phyloP scores from a whole-genome alignment of 495 filamentous ascomycete genomes.

The Xylona heveae region DNA sequence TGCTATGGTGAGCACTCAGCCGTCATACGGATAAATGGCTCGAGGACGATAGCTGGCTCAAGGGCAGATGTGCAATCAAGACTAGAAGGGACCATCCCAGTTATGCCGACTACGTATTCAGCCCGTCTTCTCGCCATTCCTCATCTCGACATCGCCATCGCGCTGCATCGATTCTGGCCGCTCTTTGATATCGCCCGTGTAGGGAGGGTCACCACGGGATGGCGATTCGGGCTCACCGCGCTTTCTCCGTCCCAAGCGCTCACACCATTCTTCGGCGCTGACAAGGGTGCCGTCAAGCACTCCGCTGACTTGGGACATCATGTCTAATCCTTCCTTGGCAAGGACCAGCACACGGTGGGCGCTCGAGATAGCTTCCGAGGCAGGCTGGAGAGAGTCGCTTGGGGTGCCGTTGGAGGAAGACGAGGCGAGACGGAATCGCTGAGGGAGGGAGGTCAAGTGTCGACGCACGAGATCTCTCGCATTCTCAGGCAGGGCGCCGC shows the following conservation, averaged over 20 bases:
- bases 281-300: slow-evolving; percentile 68
- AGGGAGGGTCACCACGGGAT: too few species aligned
- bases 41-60: too few species aligned
- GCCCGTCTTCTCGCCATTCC: too few species aligned
- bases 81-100: too few species aligned
- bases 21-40: too few species aligned
- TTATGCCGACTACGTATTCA: too few species aligned
- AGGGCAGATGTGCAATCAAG: too few species aligned
- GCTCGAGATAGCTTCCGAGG: slow-evolving; percentile 18
- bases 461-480: slow-evolving; percentile 54
- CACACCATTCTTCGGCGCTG: slow-evolving; percentile 75
- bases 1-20: too few species aligned
- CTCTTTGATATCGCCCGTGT: too few species aligned
- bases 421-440: slow-evolving; percentile 39
- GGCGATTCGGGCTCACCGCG: slow-evolving; percentile 3
- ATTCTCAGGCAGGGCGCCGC: slow-evolving; percentile 67
- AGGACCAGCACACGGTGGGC: slow-evolving; percentile 58
- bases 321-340: slow-evolving; percentile 71
- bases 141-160: too few species aligned
- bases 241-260: slow-evolving; percentile 37
- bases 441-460: slow-evolving; percentile 59
- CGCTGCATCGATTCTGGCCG: too few species aligned
- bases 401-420: slow-evolving; percentile 1
- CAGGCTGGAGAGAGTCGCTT: slow-evolving; percentile 6
- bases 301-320: slow-evolving; percentile 65